Conservation (phyloP, 306 rosid genomes). For the Argentina anserina region DNA sequence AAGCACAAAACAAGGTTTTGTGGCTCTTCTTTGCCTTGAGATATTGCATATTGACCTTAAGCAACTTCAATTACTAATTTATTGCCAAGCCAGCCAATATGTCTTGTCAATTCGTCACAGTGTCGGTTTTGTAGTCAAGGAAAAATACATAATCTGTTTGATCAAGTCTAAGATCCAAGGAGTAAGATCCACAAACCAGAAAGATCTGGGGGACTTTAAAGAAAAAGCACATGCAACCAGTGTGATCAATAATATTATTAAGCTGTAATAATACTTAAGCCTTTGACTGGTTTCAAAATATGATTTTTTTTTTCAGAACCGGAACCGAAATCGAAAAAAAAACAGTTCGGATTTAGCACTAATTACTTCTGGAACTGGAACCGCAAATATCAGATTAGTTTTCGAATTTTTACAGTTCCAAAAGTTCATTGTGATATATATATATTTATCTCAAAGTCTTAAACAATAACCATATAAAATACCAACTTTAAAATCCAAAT, state of each 20-base stretch:
- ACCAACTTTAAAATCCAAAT: too few relatives aligned
- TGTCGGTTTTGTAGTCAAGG: constrained; percentile 15
- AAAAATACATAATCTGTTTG: background rate
- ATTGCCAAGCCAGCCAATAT: background rate
- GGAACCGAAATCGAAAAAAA: too few relatives aligned
- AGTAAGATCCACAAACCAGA: constrained; percentile 16
- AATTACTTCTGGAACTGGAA: too few relatives aligned
- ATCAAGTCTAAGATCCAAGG: constrained; percentile 24
- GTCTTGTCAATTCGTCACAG: background rate
- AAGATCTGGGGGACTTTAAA: constrained; percentile 13
- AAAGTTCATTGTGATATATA: too few relatives aligned
- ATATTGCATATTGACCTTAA: background rate
- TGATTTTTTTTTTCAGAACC: too few relatives aligned
- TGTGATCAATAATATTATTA: background rate
- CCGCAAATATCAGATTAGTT: too few relatives aligned
- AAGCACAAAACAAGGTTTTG: background rate
- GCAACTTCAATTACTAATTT: background rate
- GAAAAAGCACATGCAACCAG: constrained; percentile 20
- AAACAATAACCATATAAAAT: too few relatives aligned
- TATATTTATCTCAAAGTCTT: too few relatives aligned
- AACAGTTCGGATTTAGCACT: too few relatives aligned
- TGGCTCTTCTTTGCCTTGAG: background rate
- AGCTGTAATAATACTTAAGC: background rate
- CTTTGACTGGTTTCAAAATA: too few relatives aligned
- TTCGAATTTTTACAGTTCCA: too few relatives aligned